These are phyloP conservation scores for Gossypium australe DNA, from an alignment of 345 rosid species.

Conservation along the genomic window DNA sequence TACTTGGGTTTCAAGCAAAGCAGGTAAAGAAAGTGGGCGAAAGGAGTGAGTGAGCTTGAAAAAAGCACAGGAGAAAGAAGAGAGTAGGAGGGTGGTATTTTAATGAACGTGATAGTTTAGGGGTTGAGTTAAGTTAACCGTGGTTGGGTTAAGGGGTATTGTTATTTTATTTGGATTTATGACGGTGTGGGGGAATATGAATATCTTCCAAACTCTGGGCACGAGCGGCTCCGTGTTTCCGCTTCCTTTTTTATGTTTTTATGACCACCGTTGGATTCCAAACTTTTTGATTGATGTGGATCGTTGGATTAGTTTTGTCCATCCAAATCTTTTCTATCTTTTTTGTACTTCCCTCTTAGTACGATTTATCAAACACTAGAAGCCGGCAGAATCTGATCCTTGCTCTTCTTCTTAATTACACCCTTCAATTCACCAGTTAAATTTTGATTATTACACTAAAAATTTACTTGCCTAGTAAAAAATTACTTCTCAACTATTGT, in stretches of 20 bases:
- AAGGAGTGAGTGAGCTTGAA: background rate
- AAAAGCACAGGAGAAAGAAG: background rate
- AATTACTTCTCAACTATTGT: background rate
- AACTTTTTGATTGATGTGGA: slow-evolving; percentile 17
- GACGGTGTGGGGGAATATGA: slow-evolving; percentile 5
- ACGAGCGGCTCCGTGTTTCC: slow-evolving; percentile 75
- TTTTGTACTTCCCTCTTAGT: slow-evolving; percentile 6
- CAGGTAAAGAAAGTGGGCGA: background rate
- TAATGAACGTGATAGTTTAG: background rate
- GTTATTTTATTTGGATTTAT: background rate
- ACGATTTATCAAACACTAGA: background rate
- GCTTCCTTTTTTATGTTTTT: slow-evolving; percentile 28
- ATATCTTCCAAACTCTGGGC: slow-evolving; percentile 73
- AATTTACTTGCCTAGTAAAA: background rate
- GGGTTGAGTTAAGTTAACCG: slow-evolving; percentile 29
- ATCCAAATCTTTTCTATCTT: background rate
- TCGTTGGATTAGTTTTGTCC: slow-evolving; percentile 21
- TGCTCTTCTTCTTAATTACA: background rate
- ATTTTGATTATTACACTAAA: background rate
- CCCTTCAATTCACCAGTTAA: background rate
- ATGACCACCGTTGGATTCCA: slow-evolving; percentile 25
- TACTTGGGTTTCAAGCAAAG: slow-evolving; percentile 7
- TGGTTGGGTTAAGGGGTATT: slow-evolving; percentile 31
- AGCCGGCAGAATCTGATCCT: slow-evolving; percentile 2
- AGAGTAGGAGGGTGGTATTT: background rate